Percentiles rank a stretch among this genome's conserved stretches.
phyloP scores from a whole-genome alignment of 257 asterid genomes.

The Paulownia fortunei region DNA sequence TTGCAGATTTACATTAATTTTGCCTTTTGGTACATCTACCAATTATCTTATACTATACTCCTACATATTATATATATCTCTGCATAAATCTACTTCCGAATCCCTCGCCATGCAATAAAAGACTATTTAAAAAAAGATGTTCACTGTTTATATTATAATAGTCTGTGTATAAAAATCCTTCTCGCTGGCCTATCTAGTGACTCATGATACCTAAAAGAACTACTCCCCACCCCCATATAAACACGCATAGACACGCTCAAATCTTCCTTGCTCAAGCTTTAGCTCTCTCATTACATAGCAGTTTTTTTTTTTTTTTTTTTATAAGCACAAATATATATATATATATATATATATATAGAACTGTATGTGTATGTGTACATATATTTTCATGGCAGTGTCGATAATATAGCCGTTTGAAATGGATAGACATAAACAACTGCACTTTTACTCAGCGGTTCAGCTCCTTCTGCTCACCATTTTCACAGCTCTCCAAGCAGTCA shows the following conservation, averaged over 20 bases:
- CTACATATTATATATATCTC: neutral
- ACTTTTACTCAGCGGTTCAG: constrained; percentile 5
- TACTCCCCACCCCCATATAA: neutral
- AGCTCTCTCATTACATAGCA: neutral
- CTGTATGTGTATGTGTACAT: neutral
- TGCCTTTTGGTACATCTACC: constrained; percentile 25
- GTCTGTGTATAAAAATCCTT: neutral
- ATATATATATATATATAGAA: neutral
- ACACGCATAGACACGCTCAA: neutral
- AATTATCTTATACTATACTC: neutral
- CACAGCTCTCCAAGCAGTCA: constrained; percentile 22
- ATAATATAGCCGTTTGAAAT: constrained; percentile 18
- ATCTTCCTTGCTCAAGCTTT: constrained; percentile 1
- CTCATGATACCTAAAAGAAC: neutral
- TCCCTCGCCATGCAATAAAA: constrained; percentile 19
- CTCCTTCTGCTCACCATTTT: constrained; percentile 27
- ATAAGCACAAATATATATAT: neutral
- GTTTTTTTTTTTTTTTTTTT: neutral
- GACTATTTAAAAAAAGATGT: neutral
- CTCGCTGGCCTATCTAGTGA: neutral
- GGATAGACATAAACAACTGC: constrained; percentile 19
- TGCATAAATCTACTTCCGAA: neutral
- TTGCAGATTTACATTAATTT: neutral
- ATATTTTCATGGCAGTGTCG: constrained; percentile 20
- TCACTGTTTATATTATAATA: neutral